These are phyloP conservation scores for Reutealis trisperma DNA, from an alignment of 345 rosid species.

Conservation along the genomic window DNA sequence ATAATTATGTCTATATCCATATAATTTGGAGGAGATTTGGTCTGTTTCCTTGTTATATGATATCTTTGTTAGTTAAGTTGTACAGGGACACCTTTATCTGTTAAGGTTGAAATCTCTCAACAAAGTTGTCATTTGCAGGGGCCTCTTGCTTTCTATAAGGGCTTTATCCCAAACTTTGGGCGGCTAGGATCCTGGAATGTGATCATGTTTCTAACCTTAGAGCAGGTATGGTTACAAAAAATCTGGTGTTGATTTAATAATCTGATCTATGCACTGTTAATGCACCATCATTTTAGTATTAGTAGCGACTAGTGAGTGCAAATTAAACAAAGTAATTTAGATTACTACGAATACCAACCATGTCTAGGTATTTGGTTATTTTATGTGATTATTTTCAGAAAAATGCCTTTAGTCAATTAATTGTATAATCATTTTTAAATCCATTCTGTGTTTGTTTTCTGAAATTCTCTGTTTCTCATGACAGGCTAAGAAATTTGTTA, in stretches of 20 bases:
- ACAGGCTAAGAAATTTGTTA: constrained; percentile 68
- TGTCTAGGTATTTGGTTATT: neutral
- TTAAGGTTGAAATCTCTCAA: neutral
- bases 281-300: no score
- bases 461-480: neutral
- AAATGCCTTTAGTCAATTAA: neutral
- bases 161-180: constrained; percentile 86
- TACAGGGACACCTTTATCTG: neutral
- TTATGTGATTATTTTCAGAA: neutral
- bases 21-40: neutral
- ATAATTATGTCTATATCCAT: neutral
- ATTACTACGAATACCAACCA: no score
- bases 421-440: neutral
- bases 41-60: neutral
- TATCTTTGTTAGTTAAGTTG: neutral
- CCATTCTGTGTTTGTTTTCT: neutral
- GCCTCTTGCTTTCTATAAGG: constrained; percentile 81
- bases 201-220: constrained; percentile 88
- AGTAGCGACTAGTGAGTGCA: neutral
- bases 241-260: neutral
- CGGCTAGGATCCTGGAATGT: constrained; percentile 95
- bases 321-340: no score
- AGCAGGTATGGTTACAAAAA: constrained; percentile 54
- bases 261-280: neutral
- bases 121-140: constrained; percentile 50